Conservation (phyloP, 371 early-diverging fungal species). For the Chytridium lagenaria region DNA sequence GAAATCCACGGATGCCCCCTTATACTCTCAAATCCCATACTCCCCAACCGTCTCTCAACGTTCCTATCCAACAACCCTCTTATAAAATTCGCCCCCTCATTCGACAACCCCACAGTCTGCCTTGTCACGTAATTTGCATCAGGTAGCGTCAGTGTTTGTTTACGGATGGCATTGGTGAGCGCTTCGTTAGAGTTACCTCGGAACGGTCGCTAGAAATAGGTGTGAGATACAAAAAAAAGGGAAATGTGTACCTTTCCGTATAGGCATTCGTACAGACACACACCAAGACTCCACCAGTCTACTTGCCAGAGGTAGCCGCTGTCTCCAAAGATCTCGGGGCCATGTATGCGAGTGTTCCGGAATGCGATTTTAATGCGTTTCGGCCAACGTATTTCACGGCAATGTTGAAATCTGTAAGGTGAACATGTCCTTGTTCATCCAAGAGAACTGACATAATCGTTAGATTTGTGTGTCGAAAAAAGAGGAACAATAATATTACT, state of each 20-base stretch:
- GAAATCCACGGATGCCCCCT: slow-evolving; percentile 56
- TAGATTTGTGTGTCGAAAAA: not conserved
- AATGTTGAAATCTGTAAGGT: slow-evolving; percentile 65
- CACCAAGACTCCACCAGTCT: slow-evolving; percentile 92
- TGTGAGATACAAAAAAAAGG: not conserved
- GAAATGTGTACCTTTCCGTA: slow-evolving; percentile 63
- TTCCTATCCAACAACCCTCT: slow-evolving; percentile 42
- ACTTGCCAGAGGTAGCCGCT: slow-evolving; percentile 71
- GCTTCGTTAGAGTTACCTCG: slow-evolving; percentile 70
- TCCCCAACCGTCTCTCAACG: slow-evolving; percentile 43
- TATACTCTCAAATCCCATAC: slow-evolving; percentile 41
- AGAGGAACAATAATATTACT: not conserved
- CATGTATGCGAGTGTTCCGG: slow-evolving; percentile 67
- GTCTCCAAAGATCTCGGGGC: slow-evolving; percentile 74
- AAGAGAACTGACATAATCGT: slow-evolving; percentile 53
- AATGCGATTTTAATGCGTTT: slow-evolving; percentile 41
- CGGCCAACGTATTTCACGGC: slow-evolving; percentile 49
- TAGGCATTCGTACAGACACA: slow-evolving; percentile 88
- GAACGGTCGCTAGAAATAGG: slow-evolving; percentile 69
- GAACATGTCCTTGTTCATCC: slow-evolving; percentile 57
- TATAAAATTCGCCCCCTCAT: slow-evolving; percentile 38
- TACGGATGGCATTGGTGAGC: slow-evolving; percentile 68
- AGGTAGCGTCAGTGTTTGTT: slow-evolving; percentile 67
- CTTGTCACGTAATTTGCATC: slow-evolving; percentile 29
- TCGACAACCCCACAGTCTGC: slow-evolving; percentile 30